Base-by-base conservation (phyloP, 75 land plant genomes). In the Gnetum montanum region DNA sequence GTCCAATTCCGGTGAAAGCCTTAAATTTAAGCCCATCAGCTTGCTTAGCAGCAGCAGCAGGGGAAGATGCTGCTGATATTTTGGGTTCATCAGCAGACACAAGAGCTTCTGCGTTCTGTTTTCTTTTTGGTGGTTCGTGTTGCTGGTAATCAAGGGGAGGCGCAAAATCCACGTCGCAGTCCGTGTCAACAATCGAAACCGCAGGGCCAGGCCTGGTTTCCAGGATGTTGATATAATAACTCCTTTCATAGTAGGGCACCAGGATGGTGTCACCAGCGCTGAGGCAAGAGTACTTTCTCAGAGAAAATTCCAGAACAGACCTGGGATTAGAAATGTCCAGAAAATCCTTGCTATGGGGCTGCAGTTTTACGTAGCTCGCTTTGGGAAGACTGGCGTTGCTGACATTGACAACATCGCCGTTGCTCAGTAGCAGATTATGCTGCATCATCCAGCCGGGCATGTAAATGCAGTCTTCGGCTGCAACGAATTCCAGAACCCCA, bases 91-190 rank as follows among this genome's bases (percentile, higher is more conserved):
- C n/a, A n/a, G n/a, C n/a, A n/a, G 43, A 40, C 43, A 40, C 13
- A 40, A 11, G 15, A 48, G 23, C 6, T 24, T 12, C 28, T 8
- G 11, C 66, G 70, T 43, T 64, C 66, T 70, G 67, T 70, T 66
- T n/a, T n/a, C n/a, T n/a, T n/a, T n/a, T n/a, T n/a, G n/a, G n/a
- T n/a, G 76, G 71, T 54, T 78, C 73, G 10, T 78, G 76, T 65
- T 70, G 72, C 56, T 77, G 68, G 56, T 77, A 82, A 60, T 82
- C 86, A 31, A 82, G 68, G 25, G 81, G 78, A 23, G 86, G 74
- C 6, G 75, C 81, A 78, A 82, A 78, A 40, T 82, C 85, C 22
- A 77, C 85, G 51, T 77, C 85, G 68, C 85, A 82, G 46, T 82
- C 85, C 1, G 78, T 78, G 18, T 78, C 81, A 55, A 78, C 69